Conservation (phyloP, 2,329 filamentous ascomycete genomes). For the Colletotrichum sp. region DNA sequence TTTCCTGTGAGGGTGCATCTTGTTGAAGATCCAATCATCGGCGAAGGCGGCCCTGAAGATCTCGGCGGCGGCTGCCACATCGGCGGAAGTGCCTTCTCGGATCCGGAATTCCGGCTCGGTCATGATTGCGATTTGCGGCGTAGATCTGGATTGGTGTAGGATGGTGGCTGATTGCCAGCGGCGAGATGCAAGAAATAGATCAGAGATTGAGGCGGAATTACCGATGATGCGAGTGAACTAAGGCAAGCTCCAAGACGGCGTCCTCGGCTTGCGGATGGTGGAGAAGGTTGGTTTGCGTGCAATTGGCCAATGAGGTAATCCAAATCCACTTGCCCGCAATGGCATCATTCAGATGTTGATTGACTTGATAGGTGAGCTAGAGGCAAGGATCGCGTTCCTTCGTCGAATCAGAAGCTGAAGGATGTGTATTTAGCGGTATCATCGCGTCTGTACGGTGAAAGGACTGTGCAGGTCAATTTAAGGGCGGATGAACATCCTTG, state of each 20-base stretch:
- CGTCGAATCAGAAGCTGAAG: background rate
- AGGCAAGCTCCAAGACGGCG: background rate
- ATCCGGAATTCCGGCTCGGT: slow-evolving; percentile 26
- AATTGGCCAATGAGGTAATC: background rate
- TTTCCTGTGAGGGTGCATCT: slow-evolving; percentile 34
- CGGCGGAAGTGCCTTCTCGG: slow-evolving; percentile 34
- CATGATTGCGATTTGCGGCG: background rate
- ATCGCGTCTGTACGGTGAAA: background rate
- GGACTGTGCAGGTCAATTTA: background rate
- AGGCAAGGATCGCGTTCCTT: background rate
- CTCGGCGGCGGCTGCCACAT: slow-evolving; percentile 28
- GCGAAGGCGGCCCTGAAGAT: slow-evolving; percentile 35
- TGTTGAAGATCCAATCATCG: slow-evolving; percentile 33
- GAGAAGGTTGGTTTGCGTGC: background rate
- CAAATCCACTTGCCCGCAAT: background rate
- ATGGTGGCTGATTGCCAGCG: background rate
- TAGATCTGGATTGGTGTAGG: background rate
- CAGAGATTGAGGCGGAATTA: background rate
- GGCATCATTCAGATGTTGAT: background rate
- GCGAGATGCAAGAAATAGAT: background rate
- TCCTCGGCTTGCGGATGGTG: background rate
- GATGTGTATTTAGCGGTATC: background rate
- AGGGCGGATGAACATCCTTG: background rate
- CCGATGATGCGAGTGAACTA: background rate
- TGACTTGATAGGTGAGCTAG: background rate